Conservation (phyloP, 2,329 filamentous ascomycete genomes). For the Ophidiomyces ophidiicola region DNA sequence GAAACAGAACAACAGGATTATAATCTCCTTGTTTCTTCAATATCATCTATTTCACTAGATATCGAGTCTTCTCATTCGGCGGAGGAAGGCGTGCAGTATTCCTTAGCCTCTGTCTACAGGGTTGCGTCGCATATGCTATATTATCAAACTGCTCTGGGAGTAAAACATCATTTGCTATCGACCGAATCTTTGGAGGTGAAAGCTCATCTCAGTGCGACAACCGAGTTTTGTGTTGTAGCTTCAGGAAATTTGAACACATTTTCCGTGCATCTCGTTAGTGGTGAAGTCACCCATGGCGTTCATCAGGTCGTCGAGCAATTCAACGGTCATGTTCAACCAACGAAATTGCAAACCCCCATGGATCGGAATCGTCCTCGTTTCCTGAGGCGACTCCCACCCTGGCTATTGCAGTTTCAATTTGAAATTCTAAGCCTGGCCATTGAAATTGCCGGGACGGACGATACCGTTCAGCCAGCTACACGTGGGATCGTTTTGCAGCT, state of each 20-base stretch:
- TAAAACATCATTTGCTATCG: constrained; percentile 73
- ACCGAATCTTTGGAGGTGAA: constrained; percentile 84
- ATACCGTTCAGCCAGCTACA: constrained; percentile 66
- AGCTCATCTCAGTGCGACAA: constrained; percentile 68
- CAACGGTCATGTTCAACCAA: constrained; percentile 54
- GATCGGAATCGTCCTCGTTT: constrained; percentile 51
- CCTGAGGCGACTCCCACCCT: constrained; percentile 64
- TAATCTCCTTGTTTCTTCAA: constrained; percentile 86
- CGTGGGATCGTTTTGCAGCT: constrained; percentile 76
- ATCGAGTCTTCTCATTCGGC: constrained; percentile 90
- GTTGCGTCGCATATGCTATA: constrained; percentile 81
- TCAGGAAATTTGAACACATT: constrained; percentile 75
- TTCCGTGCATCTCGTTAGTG: constrained; percentile 75
- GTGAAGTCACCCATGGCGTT: constrained; percentile 84
- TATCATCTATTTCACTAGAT: constrained; percentile 86
- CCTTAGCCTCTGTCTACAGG: constrained; percentile 66
- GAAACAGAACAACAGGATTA: constrained; percentile 58
- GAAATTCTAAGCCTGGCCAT: constrained; percentile 82
- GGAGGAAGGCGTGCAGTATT: constrained; percentile 74
- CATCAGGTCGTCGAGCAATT: constrained; percentile 83
- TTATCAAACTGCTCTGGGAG: constrained; percentile 76
- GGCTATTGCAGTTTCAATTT: constrained; percentile 72
- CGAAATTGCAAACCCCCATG: constrained; percentile 43
- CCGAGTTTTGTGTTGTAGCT: constrained; percentile 70
- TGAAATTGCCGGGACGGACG: constrained; percentile 80